phyloP scores from a whole-genome alignment of 2,329 filamentous ascomycete genomes.

The Beauveria sp. region DNA sequence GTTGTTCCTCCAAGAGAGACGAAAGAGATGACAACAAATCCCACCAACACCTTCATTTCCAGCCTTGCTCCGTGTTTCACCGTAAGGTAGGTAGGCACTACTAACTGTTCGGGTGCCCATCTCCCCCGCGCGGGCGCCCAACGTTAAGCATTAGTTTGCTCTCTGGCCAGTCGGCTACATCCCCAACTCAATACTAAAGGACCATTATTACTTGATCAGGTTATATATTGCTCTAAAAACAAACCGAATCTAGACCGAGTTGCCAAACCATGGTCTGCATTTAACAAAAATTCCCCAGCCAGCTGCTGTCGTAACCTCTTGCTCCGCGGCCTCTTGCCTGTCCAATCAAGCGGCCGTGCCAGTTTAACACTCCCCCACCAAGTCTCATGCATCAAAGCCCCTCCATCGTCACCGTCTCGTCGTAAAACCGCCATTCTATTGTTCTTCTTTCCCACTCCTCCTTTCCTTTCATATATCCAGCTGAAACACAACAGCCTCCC shows the following conservation, averaged over 20 bases:
- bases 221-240: neutral
- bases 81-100: neutral
- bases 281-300: neutral
- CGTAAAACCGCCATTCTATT: slow-evolving; percentile 14
- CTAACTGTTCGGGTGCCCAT: neutral
- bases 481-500: neutral
- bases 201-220: neutral
- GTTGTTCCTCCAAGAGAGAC: too few relatives aligned
- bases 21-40: too few relatives aligned
- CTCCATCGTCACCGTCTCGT: slow-evolving; percentile 28
- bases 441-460: slow-evolving; percentile 3
- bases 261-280: neutral
- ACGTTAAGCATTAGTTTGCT: neutral
- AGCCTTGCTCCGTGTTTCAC: neutral
- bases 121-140: neutral
- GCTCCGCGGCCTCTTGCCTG: neutral
- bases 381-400: slow-evolving; percentile 17
- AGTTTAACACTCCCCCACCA: slow-evolving; percentile 5
- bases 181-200: neutral
- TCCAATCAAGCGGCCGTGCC: slow-evolving; percentile 9
- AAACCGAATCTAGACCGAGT: neutral
- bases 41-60: too few relatives aligned
- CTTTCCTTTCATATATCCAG: neutral
- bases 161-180: neutral
- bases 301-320: neutral